Evolutionary conservation across 2,329 filamentous ascomycete species (phyloP), one percentile per base, ranked within the genome.

Genomic region (Arthrobotrys conoides): DNA sequence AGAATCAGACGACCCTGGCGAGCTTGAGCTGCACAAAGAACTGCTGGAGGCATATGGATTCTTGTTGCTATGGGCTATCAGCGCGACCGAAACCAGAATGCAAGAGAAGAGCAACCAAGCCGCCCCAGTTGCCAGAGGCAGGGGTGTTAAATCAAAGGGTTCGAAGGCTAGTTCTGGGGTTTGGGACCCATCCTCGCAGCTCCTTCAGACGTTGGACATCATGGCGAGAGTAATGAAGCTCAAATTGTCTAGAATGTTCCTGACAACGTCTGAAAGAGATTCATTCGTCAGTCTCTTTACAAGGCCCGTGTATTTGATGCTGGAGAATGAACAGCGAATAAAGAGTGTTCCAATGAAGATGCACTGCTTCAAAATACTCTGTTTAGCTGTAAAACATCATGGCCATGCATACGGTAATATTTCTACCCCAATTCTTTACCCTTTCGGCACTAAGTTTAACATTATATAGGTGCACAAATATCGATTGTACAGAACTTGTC

Each of bases 401-500:
- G 96, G 96, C 0, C 96, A 99, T 84, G 96, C 92, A 81, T 97
- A 97, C 84, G 94, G 93, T 95, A 87, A 80, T 87, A 16, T n/a
- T 46, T 36, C 48, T 44, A 1, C 6, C 14, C 9, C 18, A 14
- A 44, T 12, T 18, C n/a, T 51, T 36, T n/a, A n/a, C n/a, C 24
- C n/a, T 18, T 12, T 16, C 12, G n/a, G 18, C 41, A 5, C 27
- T 61, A 18, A 9, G 22, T 22, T 59, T 24, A 68, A 3, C 24
- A 2, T 22, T 82, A 82, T 79, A 24, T 48, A 96, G 93, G 93
- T 65, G 96, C 96, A 0, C 96, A 99, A 87, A 98, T 97, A 59
- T 97, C 94, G 55, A 97, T 99, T 82, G 94, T 98, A 69, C 96
- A 99, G 84, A 98, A 96, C 83, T 86, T 99, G 81, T 97, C 96